Evolutionary conservation across 371 early-diverging fungal genomes (phyloP).

Genomic region (Mortierella sp.): DNA sequence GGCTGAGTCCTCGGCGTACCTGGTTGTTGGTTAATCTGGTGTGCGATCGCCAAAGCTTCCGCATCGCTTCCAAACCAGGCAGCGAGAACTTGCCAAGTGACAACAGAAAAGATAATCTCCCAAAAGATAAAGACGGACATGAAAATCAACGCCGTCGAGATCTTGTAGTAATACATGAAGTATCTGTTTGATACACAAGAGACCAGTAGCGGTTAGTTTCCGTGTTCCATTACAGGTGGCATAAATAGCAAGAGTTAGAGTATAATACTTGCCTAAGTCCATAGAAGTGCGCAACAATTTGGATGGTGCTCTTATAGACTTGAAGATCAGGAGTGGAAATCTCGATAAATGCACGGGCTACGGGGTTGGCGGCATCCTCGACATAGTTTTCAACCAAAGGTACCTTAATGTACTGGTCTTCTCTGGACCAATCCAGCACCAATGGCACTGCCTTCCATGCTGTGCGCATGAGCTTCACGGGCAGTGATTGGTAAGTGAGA

Average conservation of each 20-base stretch:
- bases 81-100: conserved; percentile 79
- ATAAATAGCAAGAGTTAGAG: conserved; percentile 15
- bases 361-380: conserved; percentile 74
- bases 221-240: background rate
- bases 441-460: conserved; percentile 76
- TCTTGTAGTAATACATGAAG: conserved; percentile 89
- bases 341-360: conserved; percentile 73
- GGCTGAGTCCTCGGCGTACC: conserved; percentile 23
- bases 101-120: conserved; percentile 75
- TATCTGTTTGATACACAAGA: conserved; percentile 57
- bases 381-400: conserved; percentile 77
- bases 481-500: conserved; percentile 78
- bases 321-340: conserved; percentile 78
- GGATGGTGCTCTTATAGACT: conserved; percentile 77
- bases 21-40: conserved; percentile 20
- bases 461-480: conserved; percentile 75
- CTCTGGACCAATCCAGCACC: conserved; percentile 73
- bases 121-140: conserved; percentile 79
- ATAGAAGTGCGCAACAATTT: conserved; percentile 86
- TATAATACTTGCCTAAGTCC: conserved; percentile 77
- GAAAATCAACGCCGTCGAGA: conserved; percentile 79
- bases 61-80: conserved; percentile 53
- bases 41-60: conserved; percentile 37
- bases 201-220: conserved; percentile 42
- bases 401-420: conserved; percentile 77